Evolutionary conservation across 2,329 filamentous ascomycete genomes (phyloP).

Genomic region (Zopfia rhizophila): DNA sequence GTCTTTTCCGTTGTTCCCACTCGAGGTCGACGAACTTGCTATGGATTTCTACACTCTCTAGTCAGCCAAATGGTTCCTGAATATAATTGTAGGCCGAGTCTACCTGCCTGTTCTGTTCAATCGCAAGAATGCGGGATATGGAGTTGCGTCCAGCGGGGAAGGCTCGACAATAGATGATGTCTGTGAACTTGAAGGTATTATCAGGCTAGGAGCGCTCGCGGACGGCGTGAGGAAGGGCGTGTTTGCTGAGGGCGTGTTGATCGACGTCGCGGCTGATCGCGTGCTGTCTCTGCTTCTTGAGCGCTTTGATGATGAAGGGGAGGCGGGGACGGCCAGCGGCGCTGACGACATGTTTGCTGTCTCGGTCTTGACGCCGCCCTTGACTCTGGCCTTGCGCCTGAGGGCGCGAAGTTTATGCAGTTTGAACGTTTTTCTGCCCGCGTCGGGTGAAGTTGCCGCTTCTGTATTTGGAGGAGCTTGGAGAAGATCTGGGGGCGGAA

Average conservation of each 20-base stretch:
- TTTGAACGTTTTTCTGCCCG: constrained; percentile 37
- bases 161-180: constrained; percentile 18
- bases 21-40: constrained; percentile 70
- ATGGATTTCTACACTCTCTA: constrained; percentile 61
- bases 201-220: constrained; percentile 44
- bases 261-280: constrained; percentile 37
- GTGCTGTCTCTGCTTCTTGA: constrained; percentile 52
- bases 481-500: constrained; percentile 29
- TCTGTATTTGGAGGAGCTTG: constrained; percentile 25
- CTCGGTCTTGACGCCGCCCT: constrained; percentile 38
- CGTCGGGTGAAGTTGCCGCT: constrained; percentile 19
- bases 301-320: constrained; percentile 50
- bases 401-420: constrained; percentile 54
- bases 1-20: constrained; percentile 67
- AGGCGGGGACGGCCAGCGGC: constrained; percentile 41
- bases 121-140: constrained; percentile 65
- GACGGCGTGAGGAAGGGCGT: constrained; percentile 40
- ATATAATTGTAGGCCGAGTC: constrained; percentile 39
- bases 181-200: constrained; percentile 31
- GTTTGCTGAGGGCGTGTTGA: constrained; percentile 36
- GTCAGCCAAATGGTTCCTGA: constrained; percentile 22
- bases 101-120: constrained; percentile 61
- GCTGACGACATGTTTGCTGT: constrained; percentile 35
- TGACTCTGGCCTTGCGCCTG: constrained; percentile 51
- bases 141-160: constrained; percentile 32